phyloP scores from a whole-genome alignment of 2,329 filamentous ascomycete genomes.

The Coleophoma crateriformis region DNA sequence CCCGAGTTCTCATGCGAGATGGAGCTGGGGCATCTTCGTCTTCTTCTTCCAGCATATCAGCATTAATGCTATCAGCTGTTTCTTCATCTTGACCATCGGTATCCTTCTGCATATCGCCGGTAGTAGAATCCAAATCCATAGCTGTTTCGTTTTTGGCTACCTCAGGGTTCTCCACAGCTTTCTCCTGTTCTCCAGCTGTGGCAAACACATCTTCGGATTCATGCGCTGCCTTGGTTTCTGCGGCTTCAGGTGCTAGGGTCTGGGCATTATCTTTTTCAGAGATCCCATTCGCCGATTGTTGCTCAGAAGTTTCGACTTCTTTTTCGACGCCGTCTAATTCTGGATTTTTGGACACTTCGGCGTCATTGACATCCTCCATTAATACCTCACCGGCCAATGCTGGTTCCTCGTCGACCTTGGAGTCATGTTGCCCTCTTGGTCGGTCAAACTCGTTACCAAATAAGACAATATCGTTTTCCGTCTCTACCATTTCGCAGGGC shows the following conservation, averaged over 20 bases:
- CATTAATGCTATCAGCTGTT: not conserved
- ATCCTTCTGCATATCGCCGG: not conserved
- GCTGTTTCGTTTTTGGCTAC: not conserved
- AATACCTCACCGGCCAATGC: not conserved
- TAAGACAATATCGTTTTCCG: conserved; percentile 48
- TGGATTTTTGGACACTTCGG: not conserved
- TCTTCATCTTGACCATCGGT: not conserved
- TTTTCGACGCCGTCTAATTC: conserved; percentile 1
- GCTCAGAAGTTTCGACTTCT: not conserved
- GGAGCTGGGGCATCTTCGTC: conserved; percentile 35
- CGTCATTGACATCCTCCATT: not conserved
- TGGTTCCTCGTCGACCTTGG: not conserved
- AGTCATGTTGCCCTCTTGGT: conserved; percentile 9
- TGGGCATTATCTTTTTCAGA: not conserved
- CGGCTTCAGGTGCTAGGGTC: not conserved
- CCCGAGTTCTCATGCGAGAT: conserved; percentile 50
- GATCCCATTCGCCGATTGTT: not conserved
- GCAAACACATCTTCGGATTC: not conserved
- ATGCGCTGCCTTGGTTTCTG: not conserved
- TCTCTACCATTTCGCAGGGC: conserved; percentile 53
- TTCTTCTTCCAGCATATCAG: conserved; percentile 23
- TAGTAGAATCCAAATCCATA: not conserved
- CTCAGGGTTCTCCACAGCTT: not conserved
- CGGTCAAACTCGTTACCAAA: conserved; percentile 30
- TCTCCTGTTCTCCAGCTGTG: not conserved